phyloP scores from a whole-genome alignment of 495 filamentous ascomycete genomes.

The Lophium mytilinum region DNA sequence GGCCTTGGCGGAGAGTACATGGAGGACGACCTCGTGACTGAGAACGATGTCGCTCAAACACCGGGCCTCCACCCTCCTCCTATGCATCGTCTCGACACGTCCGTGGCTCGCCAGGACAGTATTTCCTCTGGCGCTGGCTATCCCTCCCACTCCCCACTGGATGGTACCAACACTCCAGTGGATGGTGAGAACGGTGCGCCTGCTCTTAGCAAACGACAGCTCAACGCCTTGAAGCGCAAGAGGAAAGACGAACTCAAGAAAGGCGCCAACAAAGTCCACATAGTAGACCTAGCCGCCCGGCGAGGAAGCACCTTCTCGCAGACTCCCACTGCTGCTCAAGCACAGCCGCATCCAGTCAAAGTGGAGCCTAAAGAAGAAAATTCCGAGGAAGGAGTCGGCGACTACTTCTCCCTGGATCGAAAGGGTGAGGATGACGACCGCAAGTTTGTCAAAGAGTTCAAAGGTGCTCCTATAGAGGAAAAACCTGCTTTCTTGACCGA shows the following conservation, averaged over 20 bases:
- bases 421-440: slow-evolving; percentile 71
- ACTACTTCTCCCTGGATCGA: slow-evolving; percentile 84
- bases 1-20: slow-evolving; percentile 79
- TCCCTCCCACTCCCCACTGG: slow-evolving; percentile 42
- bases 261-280: slow-evolving; percentile 78
- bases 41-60: slow-evolving; percentile 43
- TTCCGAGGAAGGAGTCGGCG: slow-evolving; percentile 48
- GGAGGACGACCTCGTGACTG: slow-evolving; percentile 69
- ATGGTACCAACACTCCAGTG: slow-evolving; percentile 40
- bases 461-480: slow-evolving; percentile 60
- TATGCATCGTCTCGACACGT: slow-evolving; percentile 40
- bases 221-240: slow-evolving; percentile 88
- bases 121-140: slow-evolving; percentile 19
- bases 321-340: slow-evolving; percentile 42
- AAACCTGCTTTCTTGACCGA: slow-evolving; percentile 61
- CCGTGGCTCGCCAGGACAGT: slow-evolving; percentile 30
- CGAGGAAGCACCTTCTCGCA: slow-evolving; percentile 34
- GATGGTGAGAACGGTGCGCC: slow-evolving; percentile 52
- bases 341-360: slow-evolving; percentile 65
- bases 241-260: slow-evolving; percentile 40
- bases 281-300: slow-evolving; percentile 66
- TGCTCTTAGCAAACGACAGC: slow-evolving; percentile 74
- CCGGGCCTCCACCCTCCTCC: slow-evolving; percentile 25
- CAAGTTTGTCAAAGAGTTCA: slow-evolving; percentile 93
- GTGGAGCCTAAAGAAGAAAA: slow-evolving; percentile 49